Conservation (phyloP, 805 yeast species). For the Sungouiella thailandica region DNA sequence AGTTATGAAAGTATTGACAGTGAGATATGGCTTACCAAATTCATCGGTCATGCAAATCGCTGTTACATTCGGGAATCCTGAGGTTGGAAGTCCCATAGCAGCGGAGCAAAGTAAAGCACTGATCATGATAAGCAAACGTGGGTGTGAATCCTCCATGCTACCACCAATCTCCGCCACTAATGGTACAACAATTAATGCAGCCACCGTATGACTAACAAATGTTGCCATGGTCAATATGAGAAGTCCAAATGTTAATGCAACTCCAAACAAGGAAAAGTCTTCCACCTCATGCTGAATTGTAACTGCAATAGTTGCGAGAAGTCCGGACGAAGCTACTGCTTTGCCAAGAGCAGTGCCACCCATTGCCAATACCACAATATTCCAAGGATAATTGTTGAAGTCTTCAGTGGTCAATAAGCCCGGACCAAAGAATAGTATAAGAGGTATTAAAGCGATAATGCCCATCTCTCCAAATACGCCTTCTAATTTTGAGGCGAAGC, state of each 20-base stretch:
- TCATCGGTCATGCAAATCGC: constrained; percentile 94
- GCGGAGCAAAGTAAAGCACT: constrained; percentile 74
- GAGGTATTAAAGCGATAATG: constrained; percentile 43
- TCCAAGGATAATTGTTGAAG: constrained; percentile 50
- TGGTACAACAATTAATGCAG: constrained; percentile 90
- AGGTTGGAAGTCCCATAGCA: constrained; percentile 97
- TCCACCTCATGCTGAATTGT: constrained; percentile 39
- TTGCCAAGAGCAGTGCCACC: constrained; percentile 53
- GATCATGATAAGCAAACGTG: constrained; percentile 69
- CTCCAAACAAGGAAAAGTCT: constrained; percentile 39
- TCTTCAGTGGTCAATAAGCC: constrained; percentile 45
- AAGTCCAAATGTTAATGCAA: constrained; percentile 56
- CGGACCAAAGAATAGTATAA: constrained; percentile 45
- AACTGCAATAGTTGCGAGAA: constrained; percentile 41
- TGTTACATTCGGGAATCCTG: constrained; percentile 96
- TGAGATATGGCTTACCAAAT: constrained; percentile 83
- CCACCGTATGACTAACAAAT: constrained; percentile 94
- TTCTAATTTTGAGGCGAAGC: constrained; percentile 40
- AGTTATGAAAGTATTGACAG: constrained; percentile 80
- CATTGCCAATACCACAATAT: constrained; percentile 51
- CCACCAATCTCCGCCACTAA: constrained; percentile 87
- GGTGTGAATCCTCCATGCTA: constrained; percentile 71
- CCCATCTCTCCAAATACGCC: constrained; percentile 46
- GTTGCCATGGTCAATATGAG: constrained; percentile 84
- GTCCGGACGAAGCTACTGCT: constrained; percentile 47